Evolutionary conservation across 768 basidiomycete species (phyloP).

Genomic region (Boletus rubroflammeus): DNA sequence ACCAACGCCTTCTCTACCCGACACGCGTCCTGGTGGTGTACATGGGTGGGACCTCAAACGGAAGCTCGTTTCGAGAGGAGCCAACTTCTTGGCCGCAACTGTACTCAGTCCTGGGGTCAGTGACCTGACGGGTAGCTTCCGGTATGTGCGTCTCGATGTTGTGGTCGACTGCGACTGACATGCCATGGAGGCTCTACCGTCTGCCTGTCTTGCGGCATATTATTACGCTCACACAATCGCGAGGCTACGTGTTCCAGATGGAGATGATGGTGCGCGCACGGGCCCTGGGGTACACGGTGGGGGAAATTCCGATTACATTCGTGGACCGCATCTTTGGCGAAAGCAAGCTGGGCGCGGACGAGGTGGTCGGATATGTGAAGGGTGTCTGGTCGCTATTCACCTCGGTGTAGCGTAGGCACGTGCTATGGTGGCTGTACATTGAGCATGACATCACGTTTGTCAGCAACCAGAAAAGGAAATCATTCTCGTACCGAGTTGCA

Average conservation of each 20-base stretch:
- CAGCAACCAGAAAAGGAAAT: conserved; percentile 13
- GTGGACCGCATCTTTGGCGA: conserved; percentile 93
- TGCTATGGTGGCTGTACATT: conserved; percentile 4
- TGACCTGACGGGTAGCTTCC: conserved; percentile 88
- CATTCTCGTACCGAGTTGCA: neutral
- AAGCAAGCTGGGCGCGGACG: conserved; percentile 86
- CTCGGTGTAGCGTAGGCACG: conserved; percentile 46
- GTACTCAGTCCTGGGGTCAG: conserved; percentile 82
- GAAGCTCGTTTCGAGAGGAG: conserved; percentile 83
- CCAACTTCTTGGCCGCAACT: conserved; percentile 87
- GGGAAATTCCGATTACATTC: conserved; percentile 92
- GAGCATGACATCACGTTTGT: conserved; percentile 23
- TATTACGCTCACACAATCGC: conserved; percentile 79
- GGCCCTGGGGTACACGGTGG: conserved; percentile 78
- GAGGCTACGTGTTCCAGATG: conserved; percentile 97
- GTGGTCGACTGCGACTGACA: neutral
- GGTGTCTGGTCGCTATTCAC: conserved; percentile 82
- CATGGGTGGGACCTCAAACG: conserved; percentile 92
- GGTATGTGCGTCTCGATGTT: conserved; percentile 43
- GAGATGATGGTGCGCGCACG: conserved; percentile 94
- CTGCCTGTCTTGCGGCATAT: conserved; percentile 73
- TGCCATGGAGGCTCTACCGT: conserved; percentile 61
- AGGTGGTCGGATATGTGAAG: conserved; percentile 82
- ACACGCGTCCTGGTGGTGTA: conserved; percentile 76
- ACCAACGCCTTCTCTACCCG: conserved; percentile 51